phyloP scores from a whole-genome alignment of 306 rosid species.

The Spatholobus suberectus region DNA sequence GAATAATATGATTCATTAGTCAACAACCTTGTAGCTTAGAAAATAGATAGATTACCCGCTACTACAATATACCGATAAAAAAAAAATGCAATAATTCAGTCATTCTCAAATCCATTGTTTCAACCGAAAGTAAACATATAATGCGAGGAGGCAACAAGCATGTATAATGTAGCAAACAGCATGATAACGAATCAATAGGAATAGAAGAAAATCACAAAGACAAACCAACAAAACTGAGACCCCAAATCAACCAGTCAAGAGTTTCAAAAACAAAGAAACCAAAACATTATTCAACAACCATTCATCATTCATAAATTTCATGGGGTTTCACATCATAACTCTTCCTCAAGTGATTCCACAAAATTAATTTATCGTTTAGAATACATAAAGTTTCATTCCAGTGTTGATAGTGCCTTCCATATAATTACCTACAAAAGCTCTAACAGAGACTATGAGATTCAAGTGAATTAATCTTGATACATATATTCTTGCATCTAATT shows the following conservation, averaged over 20 bases:
- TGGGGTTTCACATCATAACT: background rate
- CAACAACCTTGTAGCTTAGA: background rate
- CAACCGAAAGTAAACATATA: background rate
- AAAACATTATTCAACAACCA: slow-evolving; percentile 36
- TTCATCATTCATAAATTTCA: slow-evolving; percentile 21
- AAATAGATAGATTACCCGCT: background rate
- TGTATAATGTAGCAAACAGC: slow-evolving; percentile 25
- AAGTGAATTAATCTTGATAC: background rate
- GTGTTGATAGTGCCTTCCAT: background rate
- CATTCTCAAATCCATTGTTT: background rate
- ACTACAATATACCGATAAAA: background rate
- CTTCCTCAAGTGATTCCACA: slow-evolving; percentile 20
- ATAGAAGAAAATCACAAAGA: slow-evolving; percentile 5
- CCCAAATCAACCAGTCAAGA: slow-evolving; percentile 18
- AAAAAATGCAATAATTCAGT: background rate
- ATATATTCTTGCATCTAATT: slow-evolving; percentile 13
- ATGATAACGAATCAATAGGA: background rate
- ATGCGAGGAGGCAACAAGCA: slow-evolving; percentile 8
- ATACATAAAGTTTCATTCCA: background rate
- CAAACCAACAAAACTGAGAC: slow-evolving; percentile 10
- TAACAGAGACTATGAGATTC: background rate
- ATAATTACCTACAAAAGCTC: background rate
- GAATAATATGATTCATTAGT: background rate
- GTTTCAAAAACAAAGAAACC: slow-evolving; percentile 6
- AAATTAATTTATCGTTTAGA: background rate